Percentiles rank a stretch among this genome's conserved stretches.
These are phyloP conservation scores for Aeschynomene evenia DNA, from an alignment of 306 rosid genomes.

Conservation along the genomic window DNA sequence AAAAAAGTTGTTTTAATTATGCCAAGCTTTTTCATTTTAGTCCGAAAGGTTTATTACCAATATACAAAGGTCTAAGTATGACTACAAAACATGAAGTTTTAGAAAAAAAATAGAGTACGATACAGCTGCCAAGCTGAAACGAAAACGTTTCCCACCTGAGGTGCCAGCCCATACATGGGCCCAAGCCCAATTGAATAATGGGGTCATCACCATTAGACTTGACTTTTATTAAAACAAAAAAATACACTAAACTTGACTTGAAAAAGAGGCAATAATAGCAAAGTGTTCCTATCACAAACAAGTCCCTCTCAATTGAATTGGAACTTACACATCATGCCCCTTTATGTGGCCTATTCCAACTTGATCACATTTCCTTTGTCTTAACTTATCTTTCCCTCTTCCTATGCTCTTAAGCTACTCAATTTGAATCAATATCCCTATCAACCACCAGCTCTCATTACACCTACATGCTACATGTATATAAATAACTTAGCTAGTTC, in stretches of 20 bases:
- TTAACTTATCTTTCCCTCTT: conserved; percentile 52
- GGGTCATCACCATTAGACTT: neutral
- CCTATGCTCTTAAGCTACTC: conserved; percentile 76
- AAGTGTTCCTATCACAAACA: neutral
- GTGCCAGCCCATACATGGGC: neutral
- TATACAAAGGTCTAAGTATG: no score
- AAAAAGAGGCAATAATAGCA: neutral
- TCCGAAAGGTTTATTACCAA: no score
- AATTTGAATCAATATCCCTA: conserved; percentile 35
- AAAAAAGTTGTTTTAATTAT: no score
- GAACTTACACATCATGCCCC: conserved; percentile 21
- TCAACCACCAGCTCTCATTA: conserved; percentile 25
- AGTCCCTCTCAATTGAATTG: conserved; percentile 33
- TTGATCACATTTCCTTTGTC: conserved; percentile 26
- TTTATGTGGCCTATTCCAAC: conserved; percentile 35
- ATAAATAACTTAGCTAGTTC: conserved; percentile 12
- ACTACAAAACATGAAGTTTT: no score
- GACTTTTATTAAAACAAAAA: no score
- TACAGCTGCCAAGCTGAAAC: neutral
- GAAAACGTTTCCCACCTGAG: neutral
- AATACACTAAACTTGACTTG: neutral
- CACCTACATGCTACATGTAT: neutral
- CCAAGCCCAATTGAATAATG: conserved; percentile 15
- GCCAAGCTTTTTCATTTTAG: no score
- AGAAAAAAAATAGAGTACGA: no score